Evolutionary conservation across 345 rosid genomes (phyloP).

Genomic region (Carallia pectinifolia): DNA sequence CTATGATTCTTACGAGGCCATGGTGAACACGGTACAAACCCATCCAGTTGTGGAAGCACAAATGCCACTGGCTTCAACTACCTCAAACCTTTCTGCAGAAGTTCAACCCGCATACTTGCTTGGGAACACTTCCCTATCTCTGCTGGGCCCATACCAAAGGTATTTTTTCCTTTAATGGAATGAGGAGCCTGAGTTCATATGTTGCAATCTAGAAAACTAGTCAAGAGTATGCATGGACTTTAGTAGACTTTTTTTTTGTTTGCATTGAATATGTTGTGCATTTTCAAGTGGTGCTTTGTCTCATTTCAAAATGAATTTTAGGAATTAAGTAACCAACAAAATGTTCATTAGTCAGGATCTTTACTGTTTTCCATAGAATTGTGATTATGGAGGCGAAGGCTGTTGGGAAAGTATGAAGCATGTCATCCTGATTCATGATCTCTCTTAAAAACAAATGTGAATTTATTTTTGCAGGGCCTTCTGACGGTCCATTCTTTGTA

Average conservation of each 20-base stretch:
- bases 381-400: neutral
- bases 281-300: neutral
- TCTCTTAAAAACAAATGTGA: neutral
- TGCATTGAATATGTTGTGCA: neutral
- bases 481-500: neutral
- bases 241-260: neutral
- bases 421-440: too few species aligned
- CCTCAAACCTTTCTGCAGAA: slow-evolving; percentile 22
- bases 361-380: too few species aligned
- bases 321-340: neutral
- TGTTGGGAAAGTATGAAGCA: too few species aligned
- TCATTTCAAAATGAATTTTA: neutral
- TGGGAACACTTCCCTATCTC: slow-evolving; percentile 8
- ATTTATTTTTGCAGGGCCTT: neutral
- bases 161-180: neutral
- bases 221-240: neutral
- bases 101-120: slow-evolving; percentile 21
- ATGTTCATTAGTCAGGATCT: neutral
- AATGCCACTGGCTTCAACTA: slow-evolving; percentile 16
- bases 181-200: neutral
- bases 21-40: slow-evolving; percentile 6
- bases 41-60: slow-evolving; percentile 24
- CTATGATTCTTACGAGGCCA: slow-evolving; percentile 28
- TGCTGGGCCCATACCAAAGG: slow-evolving; percentile 8
- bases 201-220: neutral